These are phyloP conservation scores for Coniochaeta sp. DNA, from an alignment of 2,329 filamentous ascomycete species.

Conservation along the genomic window DNA sequence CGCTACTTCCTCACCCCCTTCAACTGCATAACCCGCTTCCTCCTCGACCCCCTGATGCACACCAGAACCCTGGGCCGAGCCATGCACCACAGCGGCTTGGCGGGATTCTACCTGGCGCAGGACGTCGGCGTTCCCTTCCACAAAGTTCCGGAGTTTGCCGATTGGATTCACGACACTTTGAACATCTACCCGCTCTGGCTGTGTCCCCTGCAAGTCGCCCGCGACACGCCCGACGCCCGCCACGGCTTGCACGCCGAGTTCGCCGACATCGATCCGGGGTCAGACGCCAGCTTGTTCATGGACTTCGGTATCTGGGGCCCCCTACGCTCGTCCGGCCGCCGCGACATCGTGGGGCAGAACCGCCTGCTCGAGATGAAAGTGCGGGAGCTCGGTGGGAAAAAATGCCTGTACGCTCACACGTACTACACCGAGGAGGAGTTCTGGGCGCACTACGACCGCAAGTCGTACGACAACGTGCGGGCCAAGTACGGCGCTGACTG, in stretches of 20 bases:
- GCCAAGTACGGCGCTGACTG: conserved; percentile 51
- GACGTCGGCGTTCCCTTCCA: conserved; percentile 49
- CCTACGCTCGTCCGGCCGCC: conserved; percentile 28
- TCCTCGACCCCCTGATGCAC: conserved; percentile 55
- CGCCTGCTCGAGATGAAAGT: conserved; percentile 54
- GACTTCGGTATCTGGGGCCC: conserved; percentile 61
- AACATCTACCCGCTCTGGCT: conserved; percentile 50
- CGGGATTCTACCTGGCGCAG: conserved; percentile 56
- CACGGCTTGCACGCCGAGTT: conserved; percentile 43
- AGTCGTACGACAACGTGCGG: conserved; percentile 52
- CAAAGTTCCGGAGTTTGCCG: conserved; percentile 34
- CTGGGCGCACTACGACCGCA: conserved; percentile 55
- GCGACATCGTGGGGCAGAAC: conserved; percentile 46
- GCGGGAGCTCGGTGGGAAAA: conserved; percentile 54
- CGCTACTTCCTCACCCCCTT: conserved; percentile 56
- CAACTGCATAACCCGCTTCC: conserved; percentile 53
- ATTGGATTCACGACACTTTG: conserved; percentile 38
- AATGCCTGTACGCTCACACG: conserved; percentile 64
- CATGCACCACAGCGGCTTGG: conserved; percentile 53
- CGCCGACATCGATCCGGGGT: conserved; percentile 21
- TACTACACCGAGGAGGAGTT: conserved; percentile 64
- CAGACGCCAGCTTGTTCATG: conserved; percentile 33
- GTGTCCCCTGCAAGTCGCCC: conserved; percentile 41
- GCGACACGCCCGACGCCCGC: conserved; percentile 30
- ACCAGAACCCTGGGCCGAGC: conserved; percentile 60